These are phyloP conservation scores for Chenopodium quinoa DNA, from an alignment of 148 eudicot genomes.

Conservation along the genomic window DNA sequence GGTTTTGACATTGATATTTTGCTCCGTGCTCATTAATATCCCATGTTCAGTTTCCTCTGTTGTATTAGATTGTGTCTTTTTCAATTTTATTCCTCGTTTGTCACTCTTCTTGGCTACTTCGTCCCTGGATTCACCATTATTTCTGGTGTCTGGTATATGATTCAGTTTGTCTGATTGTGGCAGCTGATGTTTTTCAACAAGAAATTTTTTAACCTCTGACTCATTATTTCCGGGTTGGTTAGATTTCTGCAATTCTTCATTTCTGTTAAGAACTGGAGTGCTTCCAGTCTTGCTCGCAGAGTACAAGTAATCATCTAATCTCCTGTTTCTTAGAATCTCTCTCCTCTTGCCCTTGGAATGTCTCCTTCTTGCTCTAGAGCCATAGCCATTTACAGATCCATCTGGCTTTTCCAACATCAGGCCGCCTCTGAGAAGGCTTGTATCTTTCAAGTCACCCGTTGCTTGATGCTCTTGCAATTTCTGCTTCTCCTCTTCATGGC, in stretches of 20 bases:
- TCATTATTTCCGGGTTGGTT: not conserved
- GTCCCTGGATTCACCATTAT: not conserved
- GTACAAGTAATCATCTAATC: slow-evolving; percentile 9
- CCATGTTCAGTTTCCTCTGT: not conserved
- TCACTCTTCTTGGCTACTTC: not conserved
- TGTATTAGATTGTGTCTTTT: slow-evolving; percentile 2
- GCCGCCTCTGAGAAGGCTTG: slow-evolving; percentile 6
- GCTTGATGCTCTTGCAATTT: slow-evolving; percentile 1
- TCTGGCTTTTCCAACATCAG: slow-evolving; percentile 29
- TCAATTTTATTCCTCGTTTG: not conserved
- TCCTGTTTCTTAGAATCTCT: slow-evolving; percentile 27
- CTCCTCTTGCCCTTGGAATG: slow-evolving; percentile 38
- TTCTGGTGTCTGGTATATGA: not conserved
- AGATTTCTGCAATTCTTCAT: not conserved
- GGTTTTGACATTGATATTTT: not conserved
- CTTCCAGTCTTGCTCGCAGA: not conserved
- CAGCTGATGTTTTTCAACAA: not conserved
- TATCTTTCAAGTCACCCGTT: not conserved
- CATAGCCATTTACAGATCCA: slow-evolving; percentile 9
- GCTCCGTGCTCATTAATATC: not conserved
- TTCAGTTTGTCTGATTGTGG: not conserved
- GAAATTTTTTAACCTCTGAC: slow-evolving; percentile 2
- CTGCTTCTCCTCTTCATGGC: not conserved
- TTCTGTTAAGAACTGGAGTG: not conserved
- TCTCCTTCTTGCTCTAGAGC: slow-evolving; percentile 20